Percentiles rank a stretch among this genome's conserved stretches.
These are phyloP conservation scores for Dactylonectria estremocensis DNA, from an alignment of 2,329 filamentous ascomycete genomes.

Conservation along the genomic window DNA sequence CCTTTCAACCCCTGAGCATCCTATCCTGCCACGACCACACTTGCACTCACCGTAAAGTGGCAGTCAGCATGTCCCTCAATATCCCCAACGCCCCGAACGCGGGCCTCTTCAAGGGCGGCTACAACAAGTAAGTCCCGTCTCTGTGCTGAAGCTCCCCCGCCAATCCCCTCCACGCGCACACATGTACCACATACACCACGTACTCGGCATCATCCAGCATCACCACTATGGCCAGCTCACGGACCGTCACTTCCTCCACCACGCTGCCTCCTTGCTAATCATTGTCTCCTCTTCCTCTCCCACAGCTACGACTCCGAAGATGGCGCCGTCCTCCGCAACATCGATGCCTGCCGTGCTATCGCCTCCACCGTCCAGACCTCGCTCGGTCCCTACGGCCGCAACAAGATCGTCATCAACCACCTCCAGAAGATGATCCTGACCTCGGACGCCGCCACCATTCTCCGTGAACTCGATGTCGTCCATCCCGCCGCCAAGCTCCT, in stretches of 20 bases:
- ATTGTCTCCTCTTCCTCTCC: slow-evolving; percentile 8
- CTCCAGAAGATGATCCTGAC: slow-evolving; percentile 99
- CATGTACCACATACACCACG: slow-evolving; percentile 9
- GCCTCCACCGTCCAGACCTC: slow-evolving; percentile 97
- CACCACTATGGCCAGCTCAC: not conserved
- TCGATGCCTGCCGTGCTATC: slow-evolving; percentile 97
- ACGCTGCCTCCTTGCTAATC: slow-evolving; percentile 5
- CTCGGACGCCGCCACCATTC: slow-evolving; percentile 96
- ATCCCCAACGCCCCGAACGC: slow-evolving; percentile 95
- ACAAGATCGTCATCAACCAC: slow-evolving; percentile 99
- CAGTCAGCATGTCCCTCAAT: slow-evolving; percentile 86
- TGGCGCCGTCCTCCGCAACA: slow-evolving; percentile 98
- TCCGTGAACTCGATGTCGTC: slow-evolving; percentile 97
- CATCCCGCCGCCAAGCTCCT: slow-evolving; percentile 97
- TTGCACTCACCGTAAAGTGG: slow-evolving; percentile 37
- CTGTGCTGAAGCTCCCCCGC: slow-evolving; percentile 47
- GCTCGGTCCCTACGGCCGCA: slow-evolving; percentile 95
- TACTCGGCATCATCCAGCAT: slow-evolving; percentile 12
- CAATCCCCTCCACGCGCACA: slow-evolving; percentile 39
- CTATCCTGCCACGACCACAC: slow-evolving; percentile 39
- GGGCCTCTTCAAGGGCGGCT: slow-evolving; percentile 95
- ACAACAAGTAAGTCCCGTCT: slow-evolving; percentile 82
- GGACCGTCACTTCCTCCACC: not conserved
- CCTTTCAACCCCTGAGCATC: slow-evolving; percentile 35
- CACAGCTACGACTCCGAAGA: slow-evolving; percentile 97